These are phyloP conservation scores for Pisolithus albus DNA, from an alignment of 768 basidiomycete genomes.

Conservation along the genomic window DNA sequence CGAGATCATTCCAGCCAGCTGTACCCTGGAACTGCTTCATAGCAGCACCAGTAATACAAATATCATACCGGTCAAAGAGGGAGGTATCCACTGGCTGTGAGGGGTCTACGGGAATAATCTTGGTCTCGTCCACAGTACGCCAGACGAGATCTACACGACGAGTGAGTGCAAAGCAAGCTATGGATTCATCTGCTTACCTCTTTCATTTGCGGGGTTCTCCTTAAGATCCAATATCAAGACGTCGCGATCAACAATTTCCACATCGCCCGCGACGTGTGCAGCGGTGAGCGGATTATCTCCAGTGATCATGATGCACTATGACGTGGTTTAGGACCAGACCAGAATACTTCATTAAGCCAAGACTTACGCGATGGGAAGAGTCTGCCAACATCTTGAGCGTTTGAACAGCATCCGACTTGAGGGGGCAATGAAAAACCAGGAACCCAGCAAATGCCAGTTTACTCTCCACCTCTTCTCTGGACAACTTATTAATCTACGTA, in stretches of 20 bases:
- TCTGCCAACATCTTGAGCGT: slow-evolving; percentile 92
- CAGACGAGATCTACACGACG: slow-evolving; percentile 67
- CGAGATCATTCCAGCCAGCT: slow-evolving; percentile 71
- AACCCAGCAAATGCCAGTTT: slow-evolving; percentile 85
- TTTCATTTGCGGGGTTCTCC: slow-evolving; percentile 67
- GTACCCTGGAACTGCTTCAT: slow-evolving; percentile 77
- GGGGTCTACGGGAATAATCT: slow-evolving; percentile 81
- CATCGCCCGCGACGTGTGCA: slow-evolving; percentile 90
- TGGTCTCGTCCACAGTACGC: slow-evolving; percentile 90
- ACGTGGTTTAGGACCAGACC: background rate
- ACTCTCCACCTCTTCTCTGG: slow-evolving; percentile 75
- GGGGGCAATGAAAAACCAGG: slow-evolving; percentile 96
- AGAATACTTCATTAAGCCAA: background rate
- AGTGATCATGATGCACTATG: slow-evolving; percentile 96
- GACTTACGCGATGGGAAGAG: slow-evolving; percentile 87
- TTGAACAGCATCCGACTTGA: slow-evolving; percentile 88
- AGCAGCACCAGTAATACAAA: slow-evolving; percentile 93
- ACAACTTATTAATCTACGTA: slow-evolving; percentile 78
- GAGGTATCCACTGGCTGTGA: slow-evolving; percentile 66
- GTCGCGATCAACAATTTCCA: slow-evolving; percentile 95
- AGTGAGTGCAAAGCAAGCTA: background rate
- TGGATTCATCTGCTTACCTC: slow-evolving; percentile 42
- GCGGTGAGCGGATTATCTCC: slow-evolving; percentile 98
- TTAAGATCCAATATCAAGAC: slow-evolving; percentile 86
- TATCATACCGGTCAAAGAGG: slow-evolving; percentile 84